Conservation (phyloP, 176 grass and related monocot species). For the Microstegium vimineum region DNA sequence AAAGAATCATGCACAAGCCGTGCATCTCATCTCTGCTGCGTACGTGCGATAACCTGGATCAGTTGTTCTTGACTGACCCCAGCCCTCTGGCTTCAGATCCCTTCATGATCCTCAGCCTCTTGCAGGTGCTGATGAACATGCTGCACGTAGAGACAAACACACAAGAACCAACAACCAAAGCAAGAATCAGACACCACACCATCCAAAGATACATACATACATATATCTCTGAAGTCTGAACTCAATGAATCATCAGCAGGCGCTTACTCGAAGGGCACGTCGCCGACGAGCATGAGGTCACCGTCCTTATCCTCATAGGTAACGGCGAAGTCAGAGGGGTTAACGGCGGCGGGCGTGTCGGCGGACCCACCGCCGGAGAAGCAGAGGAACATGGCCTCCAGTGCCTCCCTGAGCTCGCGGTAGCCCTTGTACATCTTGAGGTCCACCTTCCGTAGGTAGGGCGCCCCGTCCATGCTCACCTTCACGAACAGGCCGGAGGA, state of each 20-base stretch:
- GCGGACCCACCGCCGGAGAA: conserved; percentile 36
- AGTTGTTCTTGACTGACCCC: conserved; percentile 11
- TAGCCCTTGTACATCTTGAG: conserved; percentile 77
- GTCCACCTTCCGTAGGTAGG: conserved; percentile 84
- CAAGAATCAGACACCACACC: neutral
- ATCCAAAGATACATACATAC: no score
- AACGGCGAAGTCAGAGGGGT: conserved; percentile 56
- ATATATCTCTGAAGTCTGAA: no score
- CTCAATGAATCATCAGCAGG: no score
- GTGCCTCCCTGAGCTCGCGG: conserved; percentile 76
- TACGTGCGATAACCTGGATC: neutral
- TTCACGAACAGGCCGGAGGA: conserved; percentile 72
- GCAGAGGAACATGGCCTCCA: conserved; percentile 78
- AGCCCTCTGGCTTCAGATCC: conserved; percentile 74
- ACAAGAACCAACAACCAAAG: neutral
- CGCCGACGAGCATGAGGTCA: conserved; percentile 85
- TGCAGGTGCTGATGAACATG: conserved; percentile 89
- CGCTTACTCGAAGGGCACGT: conserved; percentile 80
- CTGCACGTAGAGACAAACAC: conserved; percentile 21
- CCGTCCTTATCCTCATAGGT: conserved; percentile 85
- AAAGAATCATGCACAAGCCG: conserved; percentile 49
- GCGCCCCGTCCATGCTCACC: conserved; percentile 93
- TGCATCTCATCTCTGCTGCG: no score
- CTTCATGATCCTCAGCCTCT: conserved; percentile 94
- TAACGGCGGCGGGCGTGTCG: conserved; percentile 3